These are phyloP conservation scores for Podospora pseudopauciseta DNA, from an alignment of 495 filamentous ascomycete genomes.

Conservation along the genomic window DNA sequence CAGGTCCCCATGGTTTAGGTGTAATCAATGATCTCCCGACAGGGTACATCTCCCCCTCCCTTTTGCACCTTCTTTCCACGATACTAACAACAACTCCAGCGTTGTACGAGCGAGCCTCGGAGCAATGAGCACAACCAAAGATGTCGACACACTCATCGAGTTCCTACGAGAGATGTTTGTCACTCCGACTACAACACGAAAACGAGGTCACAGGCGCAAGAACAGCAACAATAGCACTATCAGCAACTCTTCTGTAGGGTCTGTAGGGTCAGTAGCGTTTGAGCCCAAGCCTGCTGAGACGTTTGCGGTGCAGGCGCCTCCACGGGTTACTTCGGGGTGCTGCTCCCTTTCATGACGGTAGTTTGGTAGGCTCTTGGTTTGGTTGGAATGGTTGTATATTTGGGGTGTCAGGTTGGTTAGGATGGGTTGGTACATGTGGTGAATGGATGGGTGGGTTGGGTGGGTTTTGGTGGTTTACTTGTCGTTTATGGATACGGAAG, in stretches of 20 bases:
- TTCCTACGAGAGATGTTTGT: constrained; percentile 56
- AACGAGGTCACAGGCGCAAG: background rate
- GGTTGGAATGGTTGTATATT: background rate
- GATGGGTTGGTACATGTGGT: background rate
- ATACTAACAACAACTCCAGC: constrained; percentile 30
- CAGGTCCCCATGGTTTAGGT: constrained; percentile 24
- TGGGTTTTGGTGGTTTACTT: no score
- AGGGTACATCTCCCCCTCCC: constrained; percentile 19
- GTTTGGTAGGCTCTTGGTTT: background rate
- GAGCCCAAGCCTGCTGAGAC: background rate
- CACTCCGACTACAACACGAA: background rate
- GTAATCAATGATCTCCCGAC: constrained; percentile 34
- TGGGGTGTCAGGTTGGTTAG: background rate
- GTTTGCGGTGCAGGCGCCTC: background rate
- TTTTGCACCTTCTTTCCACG: no score
- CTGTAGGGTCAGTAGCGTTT: background rate
- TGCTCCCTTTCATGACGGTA: background rate
- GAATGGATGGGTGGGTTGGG: no score
- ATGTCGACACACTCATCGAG: constrained; percentile 55
- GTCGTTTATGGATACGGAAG: no score
- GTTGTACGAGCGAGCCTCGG: constrained; percentile 66
- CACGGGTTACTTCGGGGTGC: background rate
- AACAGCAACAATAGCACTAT: constrained; percentile 4
- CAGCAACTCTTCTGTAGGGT: background rate
- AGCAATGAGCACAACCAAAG: constrained; percentile 63